Conservation (phyloP, 208 protist genomes). For the Acanthamoeba culbertsoni region DNA sequence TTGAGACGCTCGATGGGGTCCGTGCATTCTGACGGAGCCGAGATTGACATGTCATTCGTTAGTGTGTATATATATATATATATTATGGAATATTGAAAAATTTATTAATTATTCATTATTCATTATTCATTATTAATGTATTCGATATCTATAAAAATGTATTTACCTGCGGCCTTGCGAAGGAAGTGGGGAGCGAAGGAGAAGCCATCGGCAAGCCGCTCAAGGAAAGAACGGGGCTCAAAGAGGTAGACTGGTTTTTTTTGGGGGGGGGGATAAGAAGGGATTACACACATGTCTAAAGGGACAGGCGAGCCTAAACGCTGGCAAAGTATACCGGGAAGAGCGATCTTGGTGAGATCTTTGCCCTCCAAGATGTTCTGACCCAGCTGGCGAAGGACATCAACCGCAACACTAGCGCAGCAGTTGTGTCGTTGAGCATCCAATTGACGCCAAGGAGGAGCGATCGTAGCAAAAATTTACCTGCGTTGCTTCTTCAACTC, state of each 20-base stretch:
- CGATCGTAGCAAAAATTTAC: no score
- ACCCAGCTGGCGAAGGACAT: conserved; percentile 63
- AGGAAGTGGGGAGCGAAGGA: conserved; percentile 66
- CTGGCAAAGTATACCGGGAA: conserved; percentile 44
- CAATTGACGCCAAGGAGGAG: not conserved
- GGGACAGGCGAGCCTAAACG: not conserved
- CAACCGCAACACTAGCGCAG: conserved; percentile 56
- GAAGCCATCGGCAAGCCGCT: conserved; percentile 66
- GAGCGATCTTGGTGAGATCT: conserved; percentile 65
- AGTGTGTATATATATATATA: no score
- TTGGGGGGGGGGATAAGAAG: no score
- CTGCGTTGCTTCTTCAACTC: conserved; percentile 69
- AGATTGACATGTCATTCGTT: no score
- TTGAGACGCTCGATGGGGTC: conserved; percentile 74
- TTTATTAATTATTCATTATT: no score
- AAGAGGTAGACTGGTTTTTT: conserved; percentile 68
- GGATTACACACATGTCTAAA: not conserved
- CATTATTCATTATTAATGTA: no score
- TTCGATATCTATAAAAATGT: not conserved
- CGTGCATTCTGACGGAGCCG: not conserved
- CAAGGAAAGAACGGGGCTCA: conserved; percentile 72
- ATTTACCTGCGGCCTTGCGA: conserved; percentile 29
- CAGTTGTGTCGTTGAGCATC: not conserved
- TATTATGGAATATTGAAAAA: no score
- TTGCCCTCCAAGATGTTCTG: conserved; percentile 74